Evolutionary conservation across 2,329 filamentous ascomycete genomes (phyloP), one percentile per base, ranked within the genome.

Genomic region (Paecilomyces formosus): DNA sequence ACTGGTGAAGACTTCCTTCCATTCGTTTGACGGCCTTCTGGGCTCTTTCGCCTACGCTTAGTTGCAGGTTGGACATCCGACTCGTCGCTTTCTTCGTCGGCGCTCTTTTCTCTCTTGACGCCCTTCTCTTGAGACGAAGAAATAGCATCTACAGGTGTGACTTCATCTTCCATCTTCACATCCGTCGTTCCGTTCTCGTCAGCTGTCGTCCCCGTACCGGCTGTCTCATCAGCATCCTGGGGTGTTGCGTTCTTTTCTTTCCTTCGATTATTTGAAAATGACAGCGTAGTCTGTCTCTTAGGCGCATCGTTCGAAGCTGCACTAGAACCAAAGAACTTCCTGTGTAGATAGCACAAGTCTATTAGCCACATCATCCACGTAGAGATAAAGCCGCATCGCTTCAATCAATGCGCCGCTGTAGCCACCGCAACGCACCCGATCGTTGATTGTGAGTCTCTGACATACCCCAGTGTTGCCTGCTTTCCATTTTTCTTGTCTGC

Each of bases 391-490:
- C 15, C 3, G 3, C 55, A 21, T 39, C 12, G 49, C 22, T 45
- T 39, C 26, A 30, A 59, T 60, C 58, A 56, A 52, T 54, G 53
- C 51, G 53, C 13, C 24, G 57, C 50, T 61, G 35, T n/a, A 50
- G 59, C 60, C 54, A 50, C 61, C 45, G 62, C 57, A 60, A 74
- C 79, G 74, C 85, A 92, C 89, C 87, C 84, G 74, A 93, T 78
- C 66, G 87, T 90, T 70, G 82, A 85, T 79, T 93, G 89, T 63
- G 82, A 81, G 68, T 86, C 78, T 76, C 85, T 87, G 62, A 93
- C 91, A 78, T 94, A 96, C 92, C 90, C 90, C 74, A 96, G 78
- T 61, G 89, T 96, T 68, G 89, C 86, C 78, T 96, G 91, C 72
- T 90, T 92, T 55, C 65, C 67, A 57, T 62, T 65, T 60, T 65